Percentiles rank a stretch among this genome's conserved stretches.
phyloP scores from a whole-genome alignment of 2,329 filamentous ascomycete genomes.

The Verticillium nonalfalfae region DNA sequence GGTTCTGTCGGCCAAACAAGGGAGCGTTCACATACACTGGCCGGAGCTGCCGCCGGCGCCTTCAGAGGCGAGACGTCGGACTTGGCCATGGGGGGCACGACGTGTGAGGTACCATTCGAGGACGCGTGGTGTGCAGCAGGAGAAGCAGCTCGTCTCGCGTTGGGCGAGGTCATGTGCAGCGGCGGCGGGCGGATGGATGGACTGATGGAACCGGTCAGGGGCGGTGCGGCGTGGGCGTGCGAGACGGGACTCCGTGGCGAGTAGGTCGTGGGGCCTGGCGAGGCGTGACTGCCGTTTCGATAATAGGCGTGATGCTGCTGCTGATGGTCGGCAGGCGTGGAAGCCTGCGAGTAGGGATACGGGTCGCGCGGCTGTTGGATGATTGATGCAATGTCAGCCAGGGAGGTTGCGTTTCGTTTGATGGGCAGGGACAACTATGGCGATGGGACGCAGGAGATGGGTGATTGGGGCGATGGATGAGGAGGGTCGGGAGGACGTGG shows the following conservation, averaged over 20 bases:
- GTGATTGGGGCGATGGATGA: neutral
- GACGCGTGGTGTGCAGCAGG: constrained; percentile 25
- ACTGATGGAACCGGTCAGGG: constrained; percentile 32
- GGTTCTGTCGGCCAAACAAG: too few relatives aligned
- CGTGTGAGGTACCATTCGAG: constrained; percentile 31
- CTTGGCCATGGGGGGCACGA: constrained; percentile 27
- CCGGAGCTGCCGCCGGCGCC: constrained; percentile 24
- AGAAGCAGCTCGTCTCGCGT: constrained; percentile 34
- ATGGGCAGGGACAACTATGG: neutral
- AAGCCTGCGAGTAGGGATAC: constrained; percentile 38
- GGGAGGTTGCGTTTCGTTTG: neutral
- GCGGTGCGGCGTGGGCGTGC: constrained; percentile 40
- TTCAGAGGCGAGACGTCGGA: constrained; percentile 34
- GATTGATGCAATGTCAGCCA: constrained; percentile 5
- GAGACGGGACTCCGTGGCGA: constrained; percentile 44
- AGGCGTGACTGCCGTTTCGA: constrained; percentile 42
- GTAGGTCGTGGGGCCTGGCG: constrained; percentile 37
- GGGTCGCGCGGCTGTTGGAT: constrained; percentile 40
- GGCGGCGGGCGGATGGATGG: constrained; percentile 29
- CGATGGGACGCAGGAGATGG: neutral
- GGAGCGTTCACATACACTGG: constrained; percentile 23
- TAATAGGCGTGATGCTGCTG: constrained; percentile 35
- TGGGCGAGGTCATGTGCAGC: constrained; percentile 40
- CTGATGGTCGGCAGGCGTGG: constrained; percentile 27
- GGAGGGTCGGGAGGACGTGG: neutral